phyloP scores from a whole-genome alignment of 345 rosid genomes.

The Sapria himalayana region DNA sequence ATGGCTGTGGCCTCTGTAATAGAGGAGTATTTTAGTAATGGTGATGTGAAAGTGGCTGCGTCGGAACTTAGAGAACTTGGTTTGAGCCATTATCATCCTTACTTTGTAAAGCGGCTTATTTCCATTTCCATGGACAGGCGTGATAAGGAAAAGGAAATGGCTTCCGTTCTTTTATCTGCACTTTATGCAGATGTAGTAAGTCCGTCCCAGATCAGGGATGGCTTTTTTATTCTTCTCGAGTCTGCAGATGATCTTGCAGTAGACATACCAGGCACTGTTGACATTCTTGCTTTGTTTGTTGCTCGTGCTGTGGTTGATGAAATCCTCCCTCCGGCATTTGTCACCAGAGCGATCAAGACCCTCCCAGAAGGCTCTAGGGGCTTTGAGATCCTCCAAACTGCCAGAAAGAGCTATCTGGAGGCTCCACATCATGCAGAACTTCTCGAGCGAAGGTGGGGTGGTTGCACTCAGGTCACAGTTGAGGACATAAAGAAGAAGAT shows the following conservation, averaged over 20 bases:
- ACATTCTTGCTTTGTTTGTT: conserved; percentile 71
- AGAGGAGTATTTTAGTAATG: conserved; percentile 82
- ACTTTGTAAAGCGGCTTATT: conserved; percentile 73
- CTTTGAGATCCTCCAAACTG: conserved; percentile 57
- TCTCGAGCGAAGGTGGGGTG: conserved; percentile 97
- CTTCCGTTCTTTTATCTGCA: conserved; percentile 80
- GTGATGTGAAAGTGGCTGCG: conserved; percentile 80
- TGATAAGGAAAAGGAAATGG: conserved; percentile 99
- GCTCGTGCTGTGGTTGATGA: conserved; percentile 97
- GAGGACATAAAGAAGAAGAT: conserved; percentile 92
- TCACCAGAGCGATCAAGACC: conserved; percentile 56
- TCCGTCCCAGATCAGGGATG: conserved; percentile 80
- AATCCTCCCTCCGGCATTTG: conserved; percentile 81
- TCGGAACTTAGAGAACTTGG: conserved; percentile 94
- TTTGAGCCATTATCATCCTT: conserved; percentile 71
- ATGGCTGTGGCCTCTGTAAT: conserved; percentile 63
- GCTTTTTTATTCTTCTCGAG: conserved; percentile 87
- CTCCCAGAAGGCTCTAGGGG: conserved; percentile 68
- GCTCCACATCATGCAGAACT: conserved; percentile 99
- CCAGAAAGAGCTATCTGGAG: conserved; percentile 89
- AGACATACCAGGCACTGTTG: conserved; percentile 79
- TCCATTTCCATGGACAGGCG: conserved; percentile 98
- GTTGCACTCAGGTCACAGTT: conserved; percentile 74
- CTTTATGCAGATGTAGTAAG: conserved; percentile 80
- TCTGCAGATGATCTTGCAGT: conserved; percentile 91